These are phyloP conservation scores for Hermanozyma aechmeae DNA, from an alignment of 805 yeast genomes.

Conservation along the genomic window DNA sequence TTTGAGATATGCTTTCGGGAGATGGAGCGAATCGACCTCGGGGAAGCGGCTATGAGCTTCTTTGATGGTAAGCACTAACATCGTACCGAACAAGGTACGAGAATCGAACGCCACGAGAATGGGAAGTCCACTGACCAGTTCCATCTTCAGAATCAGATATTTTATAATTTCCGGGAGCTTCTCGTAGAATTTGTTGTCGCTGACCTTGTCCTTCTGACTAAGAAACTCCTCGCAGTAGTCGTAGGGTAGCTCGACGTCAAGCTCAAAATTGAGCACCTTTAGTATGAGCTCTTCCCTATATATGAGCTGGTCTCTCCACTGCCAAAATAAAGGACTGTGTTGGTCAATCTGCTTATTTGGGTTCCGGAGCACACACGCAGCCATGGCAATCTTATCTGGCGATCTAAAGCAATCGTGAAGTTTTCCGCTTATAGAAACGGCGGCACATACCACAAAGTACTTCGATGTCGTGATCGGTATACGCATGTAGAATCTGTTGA, in stretches of 20 bases:
- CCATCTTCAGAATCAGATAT: conserved; percentile 25
- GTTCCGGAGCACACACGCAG: conserved; percentile 26
- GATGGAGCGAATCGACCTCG: conserved; percentile 3
- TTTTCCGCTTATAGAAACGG: conserved; percentile 33
- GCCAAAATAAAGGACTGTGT: conserved; percentile 33
- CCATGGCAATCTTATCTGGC: conserved; percentile 34
- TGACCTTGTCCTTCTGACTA: conserved; percentile 2
- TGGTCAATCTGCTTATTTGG: conserved; percentile 26
- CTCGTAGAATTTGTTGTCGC: conserved; percentile 4
- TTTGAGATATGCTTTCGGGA: conserved; percentile 5
- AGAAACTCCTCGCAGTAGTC: conserved; percentile 18
- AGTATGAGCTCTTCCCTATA: conserved; percentile 34
- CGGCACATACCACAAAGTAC: conserved; percentile 35
- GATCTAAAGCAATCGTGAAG: conserved; percentile 32
- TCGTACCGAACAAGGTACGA: conserved; percentile 20
- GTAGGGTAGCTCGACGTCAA: conserved; percentile 31
- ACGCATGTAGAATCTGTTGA: conserved; percentile 31
- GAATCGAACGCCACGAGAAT: conserved; percentile 25
- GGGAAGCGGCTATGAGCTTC: conserved; percentile 9
- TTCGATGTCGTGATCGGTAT: conserved; percentile 34
- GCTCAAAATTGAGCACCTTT: conserved; percentile 29
- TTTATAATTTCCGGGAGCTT: conserved; percentile 13
- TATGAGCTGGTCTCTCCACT: conserved; percentile 35
- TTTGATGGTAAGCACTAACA: conserved; percentile 8
- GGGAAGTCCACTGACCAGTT: conserved; percentile 30